A percentile compares a stretch with the other conserved stretches of the same genome.
These are phyloP conservation scores for Bipolaris oryzae DNA, from an alignment of 2,329 filamentous ascomycete species.

Conservation along the genomic window DNA sequence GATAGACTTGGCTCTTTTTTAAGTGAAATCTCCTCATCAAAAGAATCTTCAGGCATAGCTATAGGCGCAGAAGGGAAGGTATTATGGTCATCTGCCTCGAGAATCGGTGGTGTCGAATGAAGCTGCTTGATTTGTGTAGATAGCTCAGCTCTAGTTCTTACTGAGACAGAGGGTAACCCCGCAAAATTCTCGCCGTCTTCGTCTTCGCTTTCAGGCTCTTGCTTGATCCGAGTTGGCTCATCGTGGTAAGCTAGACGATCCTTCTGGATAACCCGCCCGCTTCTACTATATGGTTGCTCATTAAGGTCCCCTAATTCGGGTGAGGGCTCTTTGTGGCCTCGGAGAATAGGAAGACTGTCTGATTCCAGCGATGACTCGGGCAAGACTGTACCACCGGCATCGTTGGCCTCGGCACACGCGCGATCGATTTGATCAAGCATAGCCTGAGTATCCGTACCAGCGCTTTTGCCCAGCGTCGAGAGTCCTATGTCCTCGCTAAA, in stretches of 20 bases:
- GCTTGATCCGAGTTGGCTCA: background rate
- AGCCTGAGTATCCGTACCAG: conserved; percentile 37
- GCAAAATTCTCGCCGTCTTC: background rate
- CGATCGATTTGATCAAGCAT: conserved; percentile 34
- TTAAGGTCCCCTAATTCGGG: conserved; percentile 29
- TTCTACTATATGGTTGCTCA: background rate
- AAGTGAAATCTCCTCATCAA: conserved; percentile 20
- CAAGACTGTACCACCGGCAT: background rate
- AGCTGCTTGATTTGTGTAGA: conserved; percentile 7
- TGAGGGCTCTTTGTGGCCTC: conserved; percentile 13
- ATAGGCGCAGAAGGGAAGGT: conserved; percentile 35
- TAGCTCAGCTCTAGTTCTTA: background rate
- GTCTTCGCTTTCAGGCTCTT: conserved; percentile 11
- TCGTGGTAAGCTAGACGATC: background rate
- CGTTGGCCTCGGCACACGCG: conserved; percentile 27
- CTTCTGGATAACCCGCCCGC: background rate
- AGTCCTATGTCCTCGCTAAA: background rate
- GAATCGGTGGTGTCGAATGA: conserved; percentile 20
- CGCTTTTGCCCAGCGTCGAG: conserved; percentile 1
- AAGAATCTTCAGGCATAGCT: conserved; percentile 31
- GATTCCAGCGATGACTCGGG: conserved; percentile 18
- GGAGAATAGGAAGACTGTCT: background rate
- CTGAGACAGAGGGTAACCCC: background rate
- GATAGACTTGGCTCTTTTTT: conserved; percentile 12
- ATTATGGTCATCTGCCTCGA: conserved; percentile 16